Conservation (phyloP, 371 early-diverging fungal species). For the Apophysomyces trapeziformis region DNA sequence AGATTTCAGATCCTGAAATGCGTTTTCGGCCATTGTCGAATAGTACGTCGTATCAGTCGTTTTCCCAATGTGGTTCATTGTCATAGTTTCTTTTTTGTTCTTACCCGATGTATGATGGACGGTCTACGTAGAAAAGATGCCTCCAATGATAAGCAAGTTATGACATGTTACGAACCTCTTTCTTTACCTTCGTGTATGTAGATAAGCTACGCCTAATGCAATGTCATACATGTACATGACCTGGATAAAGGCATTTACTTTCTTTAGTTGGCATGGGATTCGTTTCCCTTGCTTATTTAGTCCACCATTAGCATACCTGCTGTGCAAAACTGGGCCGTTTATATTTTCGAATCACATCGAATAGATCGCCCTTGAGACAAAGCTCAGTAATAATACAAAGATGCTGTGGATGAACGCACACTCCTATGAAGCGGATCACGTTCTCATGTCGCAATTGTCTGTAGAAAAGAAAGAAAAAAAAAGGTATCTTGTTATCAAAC, state of each 20-base stretch:
- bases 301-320: constrained; percentile 33
- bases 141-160: no score
- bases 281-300: neutral
- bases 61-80: no score
- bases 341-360: constrained; percentile 72
- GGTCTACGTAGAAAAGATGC: constrained; percentile 24
- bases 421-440: constrained; percentile 77
- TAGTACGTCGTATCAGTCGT: no score
- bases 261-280: neutral
- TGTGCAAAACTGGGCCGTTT: constrained; percentile 70
- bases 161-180: no score
- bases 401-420: constrained; percentile 68
- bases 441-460: constrained; percentile 81
- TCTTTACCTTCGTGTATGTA: constrained; percentile 57
- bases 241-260: constrained; percentile 21
- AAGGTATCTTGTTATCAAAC: no score
- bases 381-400: constrained; percentile 78
- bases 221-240: constrained; percentile 85
- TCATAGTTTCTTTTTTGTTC: neutral
- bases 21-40: neutral
- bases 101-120: constrained; percentile 52
- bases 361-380: constrained; percentile 77
- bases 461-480: neutral
- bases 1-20: constrained; percentile 79
- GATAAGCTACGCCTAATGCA: constrained; percentile 73